Evolutionary conservation across 306 rosid genomes (phyloP).

Genomic region (Cucurbita argyrosperma): DNA sequence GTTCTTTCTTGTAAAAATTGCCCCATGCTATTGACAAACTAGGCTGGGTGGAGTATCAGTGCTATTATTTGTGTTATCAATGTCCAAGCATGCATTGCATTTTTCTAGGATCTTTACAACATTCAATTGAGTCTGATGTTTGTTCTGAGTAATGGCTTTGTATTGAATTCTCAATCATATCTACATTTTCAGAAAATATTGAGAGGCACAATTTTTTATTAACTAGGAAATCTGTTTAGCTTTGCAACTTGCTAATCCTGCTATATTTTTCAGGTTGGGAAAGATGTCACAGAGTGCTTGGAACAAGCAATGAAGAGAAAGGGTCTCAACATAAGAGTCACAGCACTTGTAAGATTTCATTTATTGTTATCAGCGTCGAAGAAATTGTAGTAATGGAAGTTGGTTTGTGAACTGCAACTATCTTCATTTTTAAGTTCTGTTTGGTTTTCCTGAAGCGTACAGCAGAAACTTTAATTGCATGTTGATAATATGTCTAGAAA

Average conservation of each 20-base stretch:
- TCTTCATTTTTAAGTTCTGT: neutral
- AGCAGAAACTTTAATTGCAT: neutral
- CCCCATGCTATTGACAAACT: neutral
- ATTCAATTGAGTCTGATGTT: neutral
- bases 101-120: neutral
- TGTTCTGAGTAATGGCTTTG: neutral
- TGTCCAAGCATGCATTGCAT: neutral
- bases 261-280: constrained; percentile 50
- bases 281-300: constrained; percentile 56
- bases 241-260: neutral
- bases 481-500: neutral
- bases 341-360: constrained; percentile 53
- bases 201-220: neutral
- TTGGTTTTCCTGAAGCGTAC: neutral
- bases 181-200: neutral
- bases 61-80: neutral
- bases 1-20: neutral
- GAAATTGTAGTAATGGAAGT: neutral
- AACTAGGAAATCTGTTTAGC: neutral
- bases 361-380: neutral
- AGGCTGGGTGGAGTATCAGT: neutral
- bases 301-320: constrained; percentile 61
- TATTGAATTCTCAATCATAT: neutral
- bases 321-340: constrained; percentile 63
- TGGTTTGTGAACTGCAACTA: neutral